Percentiles rank a stretch among this genome's conserved stretches.
Evolutionary conservation across 164 flowering plant genomes (phyloP).

Genomic region (Kingdonia uniflora): DNA sequence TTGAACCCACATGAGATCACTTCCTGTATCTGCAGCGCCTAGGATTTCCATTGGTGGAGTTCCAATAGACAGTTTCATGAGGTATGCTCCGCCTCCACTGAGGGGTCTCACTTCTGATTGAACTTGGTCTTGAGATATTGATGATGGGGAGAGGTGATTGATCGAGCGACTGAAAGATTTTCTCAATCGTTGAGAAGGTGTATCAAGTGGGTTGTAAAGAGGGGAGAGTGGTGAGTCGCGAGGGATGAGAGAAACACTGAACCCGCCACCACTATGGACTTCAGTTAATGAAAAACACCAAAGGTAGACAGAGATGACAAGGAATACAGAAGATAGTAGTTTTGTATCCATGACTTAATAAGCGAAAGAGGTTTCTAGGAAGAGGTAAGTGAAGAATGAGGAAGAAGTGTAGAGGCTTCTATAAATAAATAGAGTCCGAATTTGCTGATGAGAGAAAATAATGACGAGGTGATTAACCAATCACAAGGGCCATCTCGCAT

Average conservation of each 20-base stretch:
- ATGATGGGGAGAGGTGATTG: not conserved
- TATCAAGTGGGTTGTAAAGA: slow-evolving; percentile 12
- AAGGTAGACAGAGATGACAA: too few relatives aligned
- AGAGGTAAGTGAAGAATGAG: too few relatives aligned
- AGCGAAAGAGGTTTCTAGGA: too few relatives aligned
- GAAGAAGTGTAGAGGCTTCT: too few relatives aligned
- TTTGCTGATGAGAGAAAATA: too few relatives aligned
- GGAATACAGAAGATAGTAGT: too few relatives aligned
- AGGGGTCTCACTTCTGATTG: not conserved
- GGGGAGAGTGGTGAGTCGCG: slow-evolving; percentile 32
- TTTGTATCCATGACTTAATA: too few relatives aligned
- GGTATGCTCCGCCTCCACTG: slow-evolving; percentile 11
- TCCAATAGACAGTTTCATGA: slow-evolving; percentile 13
- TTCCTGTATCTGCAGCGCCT: slow-evolving; percentile 22
- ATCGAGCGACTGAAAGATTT: slow-evolving; percentile 19
- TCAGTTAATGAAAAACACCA: too few relatives aligned
- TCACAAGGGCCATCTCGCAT: too few relatives aligned
- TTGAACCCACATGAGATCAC: slow-evolving; percentile 29
- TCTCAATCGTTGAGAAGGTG: slow-evolving; percentile 7
- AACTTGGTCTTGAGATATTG: not conserved
- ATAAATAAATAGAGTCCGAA: too few relatives aligned
- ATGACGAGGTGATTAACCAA: too few relatives aligned
- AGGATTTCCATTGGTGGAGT: slow-evolving; percentile 8
- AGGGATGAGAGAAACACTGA: slow-evolving; percentile 24
- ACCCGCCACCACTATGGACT: slow-evolving; percentile 11